phyloP scores from a whole-genome alignment of 2,329 filamentous ascomycete species.

The Alternaria sp. region DNA sequence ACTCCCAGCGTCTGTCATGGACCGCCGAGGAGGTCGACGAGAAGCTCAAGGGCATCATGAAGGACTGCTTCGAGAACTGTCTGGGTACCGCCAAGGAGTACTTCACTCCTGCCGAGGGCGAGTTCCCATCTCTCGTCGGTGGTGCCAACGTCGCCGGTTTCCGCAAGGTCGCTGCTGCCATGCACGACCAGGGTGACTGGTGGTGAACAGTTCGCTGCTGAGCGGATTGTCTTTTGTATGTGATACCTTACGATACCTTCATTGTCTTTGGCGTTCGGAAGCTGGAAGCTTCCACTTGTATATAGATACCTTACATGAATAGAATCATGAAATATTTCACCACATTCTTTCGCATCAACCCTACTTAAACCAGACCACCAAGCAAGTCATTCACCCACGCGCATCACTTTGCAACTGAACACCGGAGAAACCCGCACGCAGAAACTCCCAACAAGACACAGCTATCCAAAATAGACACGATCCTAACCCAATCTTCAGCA shows the following conservation, averaged over 20 bases:
- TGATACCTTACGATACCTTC: slow-evolving; percentile 34
- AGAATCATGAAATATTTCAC: slow-evolving; percentile 6
- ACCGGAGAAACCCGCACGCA: background rate
- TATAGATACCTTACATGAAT: slow-evolving; percentile 30
- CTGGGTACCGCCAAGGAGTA: slow-evolving; percentile 90
- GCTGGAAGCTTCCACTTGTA: slow-evolving; percentile 16
- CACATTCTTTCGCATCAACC: too few relatives aligned
- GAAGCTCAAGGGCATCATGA: slow-evolving; percentile 94
- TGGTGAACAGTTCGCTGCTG: slow-evolving; percentile 53
- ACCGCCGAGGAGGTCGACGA: slow-evolving; percentile 86
- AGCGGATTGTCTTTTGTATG: slow-evolving; percentile 21
- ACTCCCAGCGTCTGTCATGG: slow-evolving; percentile 87
- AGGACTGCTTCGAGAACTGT: slow-evolving; percentile 88
- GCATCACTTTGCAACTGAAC: background rate
- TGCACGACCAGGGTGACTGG: slow-evolving; percentile 98
- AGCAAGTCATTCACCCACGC: background rate
- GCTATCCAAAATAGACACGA: background rate
- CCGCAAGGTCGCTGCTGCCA: slow-evolving; percentile 92
- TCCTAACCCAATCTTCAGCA: background rate
- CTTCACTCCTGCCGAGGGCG: slow-evolving; percentile 76
- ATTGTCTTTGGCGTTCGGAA: slow-evolving; percentile 26
- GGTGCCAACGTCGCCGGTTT: slow-evolving; percentile 98
- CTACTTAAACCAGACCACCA: too few relatives aligned
- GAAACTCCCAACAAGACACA: background rate
- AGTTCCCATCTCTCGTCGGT: slow-evolving; percentile 87